Base-by-base conservation (phyloP, 345 rosid genomes). In the Populus euphratica region DNA sequence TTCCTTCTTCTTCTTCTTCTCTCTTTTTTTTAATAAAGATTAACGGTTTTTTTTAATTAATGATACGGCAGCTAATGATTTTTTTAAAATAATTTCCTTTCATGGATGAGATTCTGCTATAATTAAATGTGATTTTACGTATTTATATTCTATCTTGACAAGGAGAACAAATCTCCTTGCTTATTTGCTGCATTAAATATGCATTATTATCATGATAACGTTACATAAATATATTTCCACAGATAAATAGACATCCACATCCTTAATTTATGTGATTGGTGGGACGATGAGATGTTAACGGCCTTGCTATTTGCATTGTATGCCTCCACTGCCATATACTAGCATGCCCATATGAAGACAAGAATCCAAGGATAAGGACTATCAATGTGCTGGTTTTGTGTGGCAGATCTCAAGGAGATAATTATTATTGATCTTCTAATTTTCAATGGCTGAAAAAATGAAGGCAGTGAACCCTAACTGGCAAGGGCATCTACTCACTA, bases 321-420 rank as follows among this genome's bases (percentile, higher is more conserved):
- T 52, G 47, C n/a, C 20, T 54, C 65, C 65, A 17, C 44, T 7
- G 10, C 38, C 23, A 43, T 12, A 43, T 2, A 39, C 23, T 21
- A 4, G 14, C 2, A 3, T 52, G 66, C 13, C 65, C 65, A 21
- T 20, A 33, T 21, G n/a, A 72, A 33, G 75, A 54, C 65, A 54
- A 70, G 17, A 29, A 16, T 16, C 75, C 23, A 36, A 8, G 44
- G 64, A 72, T 54, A 54, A 54, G 44, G 13, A 35, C 49, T 12
- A 21, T 10, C 29, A 13, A 36, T 54, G 47, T 12, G 49, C 31
- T 54, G 75, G 17, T 31, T 72, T 72, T 17, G 10, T 9, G 75
- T 33, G 62, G 73, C 73, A 70, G 29, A 29, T 70, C 49, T n/a
- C n/a, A 69, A 6, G 12, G 36, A 41, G 73, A 69, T 69, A 17